Evolutionary conservation across 2,329 filamentous ascomycete genomes (phyloP).

Genomic region (Albophoma yamanashiensis): DNA sequence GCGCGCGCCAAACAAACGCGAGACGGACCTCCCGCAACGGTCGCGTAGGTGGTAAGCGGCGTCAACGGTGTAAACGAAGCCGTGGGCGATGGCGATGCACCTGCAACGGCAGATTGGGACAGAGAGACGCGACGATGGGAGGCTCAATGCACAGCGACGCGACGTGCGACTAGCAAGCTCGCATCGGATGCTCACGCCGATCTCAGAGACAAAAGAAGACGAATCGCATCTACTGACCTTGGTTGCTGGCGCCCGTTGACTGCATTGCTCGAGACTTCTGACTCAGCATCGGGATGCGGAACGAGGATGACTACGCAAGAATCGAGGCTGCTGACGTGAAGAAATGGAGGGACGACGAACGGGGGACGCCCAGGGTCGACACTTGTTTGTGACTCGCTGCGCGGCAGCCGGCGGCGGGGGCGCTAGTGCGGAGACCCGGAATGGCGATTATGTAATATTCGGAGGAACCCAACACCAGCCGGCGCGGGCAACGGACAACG

Average conservation of each 20-base stretch:
- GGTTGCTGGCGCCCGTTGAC: constrained; percentile 10
- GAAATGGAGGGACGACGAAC: constrained; percentile 4
- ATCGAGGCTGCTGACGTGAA: constrained; percentile 12
- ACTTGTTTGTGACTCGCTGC: not conserved
- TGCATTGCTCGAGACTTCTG: constrained; percentile 10
- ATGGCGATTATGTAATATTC: not conserved
- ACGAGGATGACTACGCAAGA: constrained; percentile 11
- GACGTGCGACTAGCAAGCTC: not conserved
- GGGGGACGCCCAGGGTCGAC: not conserved
- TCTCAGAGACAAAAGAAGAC: constrained; percentile 4
- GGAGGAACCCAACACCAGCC: not conserved
- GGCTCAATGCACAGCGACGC: not conserved
- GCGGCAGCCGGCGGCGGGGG: not conserved
- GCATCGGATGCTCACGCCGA: not conserved
- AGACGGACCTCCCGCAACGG: not conserved
- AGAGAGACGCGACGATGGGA: not conserved
- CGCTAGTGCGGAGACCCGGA: not conserved
- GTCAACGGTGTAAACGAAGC: not conserved
- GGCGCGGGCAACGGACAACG: not conserved
- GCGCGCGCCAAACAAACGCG: not conserved
- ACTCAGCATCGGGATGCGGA: constrained; percentile 11
- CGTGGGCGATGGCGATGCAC: not conserved
- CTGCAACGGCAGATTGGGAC: not conserved
- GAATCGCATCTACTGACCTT: constrained; percentile 9
- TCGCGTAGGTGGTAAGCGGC: not conserved